Conservation (phyloP, 768 basidiomycete species). For the Lyophyllum atratum region DNA sequence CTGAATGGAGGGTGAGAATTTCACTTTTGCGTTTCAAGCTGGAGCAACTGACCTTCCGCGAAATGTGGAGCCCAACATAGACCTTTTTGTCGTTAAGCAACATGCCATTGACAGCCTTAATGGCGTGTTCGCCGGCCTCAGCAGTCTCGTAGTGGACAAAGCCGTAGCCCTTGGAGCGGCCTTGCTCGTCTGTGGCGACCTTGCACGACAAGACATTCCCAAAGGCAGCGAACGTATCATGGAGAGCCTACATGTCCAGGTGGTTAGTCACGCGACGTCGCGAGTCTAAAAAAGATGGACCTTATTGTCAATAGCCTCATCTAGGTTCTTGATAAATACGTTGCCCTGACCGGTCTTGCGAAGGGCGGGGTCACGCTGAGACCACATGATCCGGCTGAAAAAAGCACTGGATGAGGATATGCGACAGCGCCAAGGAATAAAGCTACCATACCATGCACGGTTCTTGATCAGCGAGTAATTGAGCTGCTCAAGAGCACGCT, state of each 20-base stretch:
- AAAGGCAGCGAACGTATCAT: constrained; percentile 99
- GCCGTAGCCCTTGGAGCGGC: constrained; percentile 95
- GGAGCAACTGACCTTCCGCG: constrained; percentile 72
- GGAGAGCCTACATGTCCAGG: constrained; percentile 70
- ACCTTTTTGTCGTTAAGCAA: constrained; percentile 99
- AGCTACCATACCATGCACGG: constrained; percentile 78
- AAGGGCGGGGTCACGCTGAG: constrained; percentile 98
- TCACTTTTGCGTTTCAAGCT: background rate
- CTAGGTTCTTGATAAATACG: constrained; percentile 99
- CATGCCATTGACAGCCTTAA: constrained; percentile 99
- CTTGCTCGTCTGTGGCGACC: constrained; percentile 95
- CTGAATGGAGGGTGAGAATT: constrained; percentile 31
- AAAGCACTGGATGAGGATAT: constrained; percentile 7
- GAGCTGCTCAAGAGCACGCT: constrained; percentile 97
- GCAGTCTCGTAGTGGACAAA: constrained; percentile 99
- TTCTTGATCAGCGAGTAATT: constrained; percentile 99
- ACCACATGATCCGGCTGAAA: constrained; percentile 98
- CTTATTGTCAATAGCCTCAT: constrained; percentile 98
- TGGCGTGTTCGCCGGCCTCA: constrained; percentile 93
- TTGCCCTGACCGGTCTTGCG: constrained; percentile 99
- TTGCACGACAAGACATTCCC: constrained; percentile 99
- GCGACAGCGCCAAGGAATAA: constrained; percentile 13
- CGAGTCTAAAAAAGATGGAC: constrained; percentile 33
- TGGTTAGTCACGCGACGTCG: background rate
- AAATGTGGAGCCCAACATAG: constrained; percentile 96